These are phyloP conservation scores for Tulasnella sp. DNA, from an alignment of 768 basidiomycete species.

Conservation along the genomic window DNA sequence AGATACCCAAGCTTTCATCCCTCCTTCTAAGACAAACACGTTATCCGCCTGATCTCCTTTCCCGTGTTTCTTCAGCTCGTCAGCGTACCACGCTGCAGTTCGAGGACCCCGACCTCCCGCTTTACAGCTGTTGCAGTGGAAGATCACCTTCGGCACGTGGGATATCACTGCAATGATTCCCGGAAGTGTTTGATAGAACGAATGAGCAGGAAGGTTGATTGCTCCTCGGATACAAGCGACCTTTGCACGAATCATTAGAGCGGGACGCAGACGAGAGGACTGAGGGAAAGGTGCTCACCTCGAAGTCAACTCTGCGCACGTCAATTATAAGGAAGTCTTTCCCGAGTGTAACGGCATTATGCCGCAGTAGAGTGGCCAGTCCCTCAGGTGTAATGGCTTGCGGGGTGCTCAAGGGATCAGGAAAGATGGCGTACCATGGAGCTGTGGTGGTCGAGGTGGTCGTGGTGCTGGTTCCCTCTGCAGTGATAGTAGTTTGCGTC, in stretches of 20 bases:
- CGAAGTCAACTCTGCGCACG: slow-evolving; percentile 29
- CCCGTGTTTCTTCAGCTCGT: not conserved
- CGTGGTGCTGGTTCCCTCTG: no score
- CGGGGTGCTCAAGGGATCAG: not conserved
- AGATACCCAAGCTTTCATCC: not conserved
- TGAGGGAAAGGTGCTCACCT: slow-evolving; percentile 21
- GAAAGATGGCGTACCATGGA: not conserved
- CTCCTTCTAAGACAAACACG: slow-evolving; percentile 1
- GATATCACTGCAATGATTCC: slow-evolving; percentile 24
- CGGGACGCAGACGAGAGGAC: not conserved
- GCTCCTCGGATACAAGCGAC: slow-evolving; percentile 25
- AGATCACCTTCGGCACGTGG: slow-evolving; percentile 20
- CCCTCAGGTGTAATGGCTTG: slow-evolving; percentile 18
- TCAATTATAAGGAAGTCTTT: slow-evolving; percentile 29
- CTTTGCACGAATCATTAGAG: slow-evolving; percentile 1
- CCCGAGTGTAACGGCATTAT: not conserved
- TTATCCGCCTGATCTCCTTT: not conserved
- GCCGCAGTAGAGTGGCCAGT: slow-evolving; percentile 11
- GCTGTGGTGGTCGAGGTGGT: not conserved
- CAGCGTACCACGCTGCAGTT: slow-evolving; percentile 7
- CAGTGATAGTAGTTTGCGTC: not conserved
- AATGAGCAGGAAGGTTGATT: slow-evolving; percentile 36
- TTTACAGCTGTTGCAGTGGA: slow-evolving; percentile 10
- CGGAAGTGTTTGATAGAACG: slow-evolving; percentile 30
- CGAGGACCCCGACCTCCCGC: slow-evolving; percentile 4